Percentiles rank a stretch among this genome's conserved stretches.
Conservation (phyloP, 352 stramenopile species). For the Phytophthora idaei region DNA sequence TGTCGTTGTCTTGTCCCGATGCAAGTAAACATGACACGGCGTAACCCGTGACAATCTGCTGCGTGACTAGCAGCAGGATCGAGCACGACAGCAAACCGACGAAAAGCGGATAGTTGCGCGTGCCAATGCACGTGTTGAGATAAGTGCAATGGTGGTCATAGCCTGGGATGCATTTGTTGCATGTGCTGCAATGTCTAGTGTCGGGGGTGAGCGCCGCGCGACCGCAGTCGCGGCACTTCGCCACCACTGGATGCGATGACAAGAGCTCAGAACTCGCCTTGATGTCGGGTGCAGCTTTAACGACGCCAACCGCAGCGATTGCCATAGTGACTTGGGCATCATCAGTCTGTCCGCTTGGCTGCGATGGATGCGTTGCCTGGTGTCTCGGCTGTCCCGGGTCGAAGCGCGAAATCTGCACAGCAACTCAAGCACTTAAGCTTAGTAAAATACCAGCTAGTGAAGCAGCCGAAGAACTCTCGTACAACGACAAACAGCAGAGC, state of each 20-base stretch:
- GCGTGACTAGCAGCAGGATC: conserved; percentile 58
- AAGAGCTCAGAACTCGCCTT: conserved; percentile 5
- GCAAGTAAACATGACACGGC: conserved; percentile 39
- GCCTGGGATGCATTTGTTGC: conserved; percentile 93
- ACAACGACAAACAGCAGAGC: conserved; percentile 38
- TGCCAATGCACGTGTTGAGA: conserved; percentile 95
- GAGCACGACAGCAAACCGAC: conserved; percentile 60
- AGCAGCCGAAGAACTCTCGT: conserved; percentile 4
- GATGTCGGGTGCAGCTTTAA: neutral
- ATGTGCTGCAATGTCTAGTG: conserved; percentile 91
- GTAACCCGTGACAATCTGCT: conserved; percentile 56
- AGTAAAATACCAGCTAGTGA: neutral
- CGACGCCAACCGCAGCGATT: neutral
- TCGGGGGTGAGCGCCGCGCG: conserved; percentile 19
- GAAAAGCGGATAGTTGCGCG: conserved; percentile 70
- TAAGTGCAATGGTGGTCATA: conserved; percentile 97
- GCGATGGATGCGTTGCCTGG: conserved; percentile 1
- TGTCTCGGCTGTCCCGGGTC: conserved; percentile 38
- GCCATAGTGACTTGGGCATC: conserved; percentile 7
- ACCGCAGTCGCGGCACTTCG: conserved; percentile 47
- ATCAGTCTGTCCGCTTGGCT: neutral
- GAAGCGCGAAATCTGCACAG: conserved; percentile 56
- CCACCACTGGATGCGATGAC: conserved; percentile 18
- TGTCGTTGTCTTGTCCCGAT: neutral
- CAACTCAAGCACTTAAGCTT: neutral